phyloP scores from a whole-genome alignment of 2,329 filamentous ascomycete species.

The Aspergillus sp. region DNA sequence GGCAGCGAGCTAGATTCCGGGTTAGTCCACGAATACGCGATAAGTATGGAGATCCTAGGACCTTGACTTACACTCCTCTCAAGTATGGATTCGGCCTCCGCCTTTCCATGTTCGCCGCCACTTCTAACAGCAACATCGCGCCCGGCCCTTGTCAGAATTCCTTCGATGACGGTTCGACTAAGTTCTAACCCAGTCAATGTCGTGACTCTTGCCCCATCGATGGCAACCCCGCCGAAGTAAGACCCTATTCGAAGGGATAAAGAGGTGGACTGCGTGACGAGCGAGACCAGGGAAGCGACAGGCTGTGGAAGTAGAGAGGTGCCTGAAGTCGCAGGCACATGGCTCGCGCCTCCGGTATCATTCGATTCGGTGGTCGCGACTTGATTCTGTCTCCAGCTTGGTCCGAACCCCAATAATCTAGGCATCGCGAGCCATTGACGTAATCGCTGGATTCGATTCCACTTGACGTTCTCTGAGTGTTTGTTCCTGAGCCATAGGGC shows the following conservation, averaged over 20 bases:
- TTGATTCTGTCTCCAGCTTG: conserved; percentile 14
- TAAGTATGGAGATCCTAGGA: not conserved
- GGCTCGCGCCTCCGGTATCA: conserved; percentile 13
- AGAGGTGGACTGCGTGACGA: conserved; percentile 46
- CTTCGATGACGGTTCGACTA: conserved; percentile 46
- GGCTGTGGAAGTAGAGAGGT: conserved; percentile 44
- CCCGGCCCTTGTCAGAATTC: conserved; percentile 44
- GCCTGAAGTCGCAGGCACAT: conserved; percentile 30
- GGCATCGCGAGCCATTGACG: conserved; percentile 20
- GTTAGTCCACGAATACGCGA: conserved; percentile 10
- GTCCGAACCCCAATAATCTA: conserved; percentile 17
- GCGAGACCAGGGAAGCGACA: conserved; percentile 45
- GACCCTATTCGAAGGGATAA: conserved; percentile 45
- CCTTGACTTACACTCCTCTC: conserved; percentile 44
- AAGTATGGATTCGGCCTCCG: conserved; percentile 45
- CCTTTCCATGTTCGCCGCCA: conserved; percentile 48
- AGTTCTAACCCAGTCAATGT: conserved; percentile 47
- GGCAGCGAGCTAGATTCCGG: conserved; percentile 37
- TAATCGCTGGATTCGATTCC: conserved; percentile 1
- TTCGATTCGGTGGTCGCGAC: conserved; percentile 5
- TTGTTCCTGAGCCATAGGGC: conserved; percentile 9
- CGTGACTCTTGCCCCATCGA: conserved; percentile 45
- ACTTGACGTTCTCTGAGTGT: not conserved
- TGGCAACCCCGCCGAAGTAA: conserved; percentile 43
- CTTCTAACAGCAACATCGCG: conserved; percentile 44